These are phyloP conservation scores for Casuarina cunninghamiana DNA, from an alignment of 306 rosid species.

Conservation along the genomic window DNA sequence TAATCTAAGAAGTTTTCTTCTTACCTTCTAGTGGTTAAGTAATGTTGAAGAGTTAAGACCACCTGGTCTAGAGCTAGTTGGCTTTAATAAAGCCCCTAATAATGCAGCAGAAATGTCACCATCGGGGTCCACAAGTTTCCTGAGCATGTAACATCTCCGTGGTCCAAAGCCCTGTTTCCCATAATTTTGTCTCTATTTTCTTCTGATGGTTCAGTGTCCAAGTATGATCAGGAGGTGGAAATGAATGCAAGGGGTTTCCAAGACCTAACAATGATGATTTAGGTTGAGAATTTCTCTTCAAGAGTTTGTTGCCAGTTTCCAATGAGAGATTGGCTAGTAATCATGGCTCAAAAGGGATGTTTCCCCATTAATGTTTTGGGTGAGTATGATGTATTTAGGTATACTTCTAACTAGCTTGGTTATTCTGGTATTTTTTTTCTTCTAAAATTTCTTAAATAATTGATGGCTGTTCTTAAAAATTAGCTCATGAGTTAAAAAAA, in stretches of 20 bases:
- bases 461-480: too few species aligned
- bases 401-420: too few species aligned
- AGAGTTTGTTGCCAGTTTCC: background rate
- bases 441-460: too few species aligned
- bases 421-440: too few species aligned
- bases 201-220: too few species aligned
- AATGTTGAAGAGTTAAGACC: background rate
- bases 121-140: slow-evolving; percentile 12
- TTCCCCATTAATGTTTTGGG: background rate
- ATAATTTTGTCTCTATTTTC: slow-evolving; percentile 6
- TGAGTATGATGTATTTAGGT: background rate
- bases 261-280: too few species aligned
- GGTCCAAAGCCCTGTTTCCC: background rate
- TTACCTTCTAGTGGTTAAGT: background rate
- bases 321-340: background rate
- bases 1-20: background rate
- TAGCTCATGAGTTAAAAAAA: too few species aligned
- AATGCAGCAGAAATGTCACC: slow-evolving; percentile 1
- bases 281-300: background rate
- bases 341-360: background rate
- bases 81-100: background rate
- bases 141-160: background rate
- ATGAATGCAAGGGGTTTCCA: too few species aligned
- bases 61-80: background rate
- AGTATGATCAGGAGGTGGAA: too few species aligned